These are phyloP conservation scores for Rhodotorula sp. DNA, from an alignment of 1,284 basidiomycete genomes.

Conservation along the genomic window DNA sequence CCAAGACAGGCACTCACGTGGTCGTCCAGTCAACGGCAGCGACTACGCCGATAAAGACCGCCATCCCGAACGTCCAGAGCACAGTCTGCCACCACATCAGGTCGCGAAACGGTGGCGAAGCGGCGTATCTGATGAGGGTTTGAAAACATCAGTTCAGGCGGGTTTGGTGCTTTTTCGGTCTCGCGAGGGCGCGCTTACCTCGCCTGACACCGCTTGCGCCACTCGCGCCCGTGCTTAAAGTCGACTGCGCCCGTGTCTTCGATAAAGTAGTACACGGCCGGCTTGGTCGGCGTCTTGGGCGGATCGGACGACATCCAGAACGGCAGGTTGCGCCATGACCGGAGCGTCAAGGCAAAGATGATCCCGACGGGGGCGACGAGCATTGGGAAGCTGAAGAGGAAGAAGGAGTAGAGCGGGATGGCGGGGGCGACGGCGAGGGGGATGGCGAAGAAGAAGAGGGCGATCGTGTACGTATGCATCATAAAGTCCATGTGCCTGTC, in stretches of 20 bases:
- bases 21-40: conserved; percentile 37
- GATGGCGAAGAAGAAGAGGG: conserved; percentile 38
- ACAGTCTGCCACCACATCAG: conserved; percentile 35
- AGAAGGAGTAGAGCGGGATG: conserved; percentile 40
- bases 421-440: conserved; percentile 40
- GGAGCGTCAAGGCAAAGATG: conserved; percentile 37
- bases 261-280: conserved; percentile 38
- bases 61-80: conserved; percentile 27
- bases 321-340: conserved; percentile 17
- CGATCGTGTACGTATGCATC: conserved; percentile 26
- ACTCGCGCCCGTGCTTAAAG: conserved; percentile 37
- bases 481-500: conserved; percentile 19
- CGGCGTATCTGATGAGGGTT: conserved; percentile 30
- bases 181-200: conserved; percentile 41
- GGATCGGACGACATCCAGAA: conserved; percentile 39
- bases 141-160: background rate
- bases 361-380: conserved; percentile 33
- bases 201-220: conserved; percentile 39
- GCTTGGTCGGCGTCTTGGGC: conserved; percentile 35
- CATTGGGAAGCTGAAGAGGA: conserved; percentile 39
- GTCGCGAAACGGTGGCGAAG: conserved; percentile 39
- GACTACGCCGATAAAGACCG: conserved; percentile 27
- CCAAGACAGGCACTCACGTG: conserved; percentile 14
- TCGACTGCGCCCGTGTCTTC: conserved; percentile 42
- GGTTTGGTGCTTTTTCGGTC: background rate